Percentiles rank a stretch among this genome's conserved stretches.
Conservation (phyloP, 2,329 filamentous ascomycete genomes). For the Botrytis pseudocinerea region DNA sequence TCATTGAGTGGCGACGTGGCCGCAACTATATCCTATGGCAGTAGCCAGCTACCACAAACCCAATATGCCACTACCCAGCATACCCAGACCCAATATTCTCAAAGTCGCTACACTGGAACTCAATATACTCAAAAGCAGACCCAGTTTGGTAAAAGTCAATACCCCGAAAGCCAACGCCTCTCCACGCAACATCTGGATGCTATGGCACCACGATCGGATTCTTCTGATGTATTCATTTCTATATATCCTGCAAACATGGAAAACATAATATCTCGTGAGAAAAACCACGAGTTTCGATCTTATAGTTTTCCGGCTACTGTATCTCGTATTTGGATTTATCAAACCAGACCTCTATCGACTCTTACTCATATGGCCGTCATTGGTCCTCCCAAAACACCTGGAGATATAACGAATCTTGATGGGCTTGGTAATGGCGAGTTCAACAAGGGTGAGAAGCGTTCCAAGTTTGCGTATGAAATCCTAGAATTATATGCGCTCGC, state of each 20-base stretch:
- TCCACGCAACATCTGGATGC: constrained; percentile 50
- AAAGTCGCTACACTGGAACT: background rate
- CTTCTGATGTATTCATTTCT: constrained; percentile 57
- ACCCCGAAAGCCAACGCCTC: constrained; percentile 52
- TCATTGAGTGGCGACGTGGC: constrained; percentile 21
- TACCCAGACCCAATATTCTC: constrained; percentile 5
- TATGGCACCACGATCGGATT: constrained; percentile 50
- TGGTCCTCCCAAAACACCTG: constrained; percentile 48
- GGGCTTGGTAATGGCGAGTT: constrained; percentile 55
- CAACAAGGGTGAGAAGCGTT: constrained; percentile 26
- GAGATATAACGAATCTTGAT: constrained; percentile 47
- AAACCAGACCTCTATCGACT: constrained; percentile 48
- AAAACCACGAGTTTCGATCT: constrained; percentile 56
- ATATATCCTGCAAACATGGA: constrained; percentile 50
- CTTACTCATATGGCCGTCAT: constrained; percentile 62
- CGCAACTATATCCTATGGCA: background rate
- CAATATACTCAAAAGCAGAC: background rate
- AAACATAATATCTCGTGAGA: constrained; percentile 51
- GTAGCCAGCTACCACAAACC: constrained; percentile 27
- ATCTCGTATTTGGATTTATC: constrained; percentile 63
- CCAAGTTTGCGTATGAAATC: constrained; percentile 51
- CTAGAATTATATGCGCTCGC: constrained; percentile 62
- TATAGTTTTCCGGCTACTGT: constrained; percentile 58
- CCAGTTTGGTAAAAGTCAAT: constrained; percentile 31
- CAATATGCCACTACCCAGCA: background rate